Base-by-base conservation (phyloP, 1,284 basidiomycete species). In the Earliella scabrosa region DNA sequence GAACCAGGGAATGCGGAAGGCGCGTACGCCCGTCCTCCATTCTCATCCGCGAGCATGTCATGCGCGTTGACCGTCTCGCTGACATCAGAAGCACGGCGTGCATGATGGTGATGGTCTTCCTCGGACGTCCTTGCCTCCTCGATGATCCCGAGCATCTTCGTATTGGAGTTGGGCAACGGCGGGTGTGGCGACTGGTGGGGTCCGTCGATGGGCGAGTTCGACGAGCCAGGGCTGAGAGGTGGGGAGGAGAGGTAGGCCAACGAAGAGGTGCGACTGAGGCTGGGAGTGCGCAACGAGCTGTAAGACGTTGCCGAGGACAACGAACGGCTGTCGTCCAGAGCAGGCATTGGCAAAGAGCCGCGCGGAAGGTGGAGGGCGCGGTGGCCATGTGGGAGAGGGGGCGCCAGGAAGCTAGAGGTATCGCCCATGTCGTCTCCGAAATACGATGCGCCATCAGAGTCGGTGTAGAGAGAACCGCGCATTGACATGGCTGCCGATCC, bases 251-350 rank as follows among this genome's bases (percentile, higher is more conserved):
- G 45, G 31, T 53, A 62, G 24, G 65, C 66, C 38, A 69, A 66
- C 2, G 68, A 71, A 14, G 70, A 64, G 23, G 61, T 52, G 14
- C 69, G 68, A 26, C 75, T 77, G 49, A 70, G 68, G 14, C 67
- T 71, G 3, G 67, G 68, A 41, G 74, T 74, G 29, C 51, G 56
- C 21, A 63, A 32, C 18, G 58, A 60, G 48, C 53, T 58, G 34
- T 56, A 63, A 21, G 61, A 60, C 9, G 58, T 54, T 38, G 61
- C 45, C 6, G 61, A 58, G 7, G 68, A 70, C 34, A 70, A 50
- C 2, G 78, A 79, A 55, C 75, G 80, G 8, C 74, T 77, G 56
- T 81, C 78, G 55, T 76, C 71, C 47, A 67, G 50, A 38, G 59
- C 43, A 0, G 68, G 50, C 44, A 49, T 52, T 21, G 56, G 49